Evolutionary conservation across 176 grass and related monocot species (phyloP), one percentile per base, ranked within the genome.

Genomic region (Triticum timopheevii): DNA sequence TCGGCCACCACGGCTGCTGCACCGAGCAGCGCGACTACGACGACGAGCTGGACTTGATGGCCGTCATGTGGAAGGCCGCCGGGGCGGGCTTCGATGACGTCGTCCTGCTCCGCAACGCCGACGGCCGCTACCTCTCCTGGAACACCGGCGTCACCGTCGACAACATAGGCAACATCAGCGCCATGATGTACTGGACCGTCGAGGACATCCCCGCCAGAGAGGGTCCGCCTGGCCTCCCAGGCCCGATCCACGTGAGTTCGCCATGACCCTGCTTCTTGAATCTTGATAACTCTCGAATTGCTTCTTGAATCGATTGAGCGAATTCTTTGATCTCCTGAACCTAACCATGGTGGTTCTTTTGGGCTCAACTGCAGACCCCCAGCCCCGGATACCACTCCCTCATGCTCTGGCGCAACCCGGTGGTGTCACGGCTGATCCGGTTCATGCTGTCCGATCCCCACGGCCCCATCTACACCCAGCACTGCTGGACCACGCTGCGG

Each of bases 101-200:
- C 20, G 42, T 61, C 24, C 10, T 80, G 24, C n/a, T 72, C 23
- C 7, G 9, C 5, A 40, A 76, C 76, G 3, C 1, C 61, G 3
- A 5, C 20, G 40, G 3, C 2, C 28, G 27, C 28, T 28, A 28
- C 85, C 81, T 54, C 23, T 13, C 3, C 8, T 83, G 73, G 73
- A 3, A 15, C 35, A 79, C 3, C 20, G 22, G 2, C 44, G 63
- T 69, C 84, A 30, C 62, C 63, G 44, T 69, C 16, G 65, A 80
- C 11, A 34, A 16, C 63, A 36, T 36, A 40, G 44, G 3, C 35
- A 36, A 36, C 35, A 36, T 25, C 34, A 67, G 24, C 16, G 12
- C 9, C 25, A 80, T 59, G 85, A 34, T 73, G 65, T 65, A 31
- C 17, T 86, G 74, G 74, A 22, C 12, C 22, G 63, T 78, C 13